These are phyloP conservation scores for Aspergillus aculeatinus DNA, from an alignment of 2,329 filamentous ascomycete species.

Conservation along the genomic window DNA sequence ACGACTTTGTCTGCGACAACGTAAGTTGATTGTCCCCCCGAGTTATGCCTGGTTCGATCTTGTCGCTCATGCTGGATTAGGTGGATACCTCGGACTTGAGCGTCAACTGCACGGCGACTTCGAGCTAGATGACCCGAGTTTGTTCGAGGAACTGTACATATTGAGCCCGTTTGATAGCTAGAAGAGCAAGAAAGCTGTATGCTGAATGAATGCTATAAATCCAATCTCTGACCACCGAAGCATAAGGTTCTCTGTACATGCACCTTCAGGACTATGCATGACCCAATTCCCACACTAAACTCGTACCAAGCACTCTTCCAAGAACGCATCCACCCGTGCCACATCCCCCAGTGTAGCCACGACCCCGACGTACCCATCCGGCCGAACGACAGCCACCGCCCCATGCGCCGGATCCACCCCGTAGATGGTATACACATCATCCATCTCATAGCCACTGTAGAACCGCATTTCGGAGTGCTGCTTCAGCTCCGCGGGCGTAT, in stretches of 20 bases:
- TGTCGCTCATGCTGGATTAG: slow-evolving; percentile 13
- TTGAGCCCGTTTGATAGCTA: neutral
- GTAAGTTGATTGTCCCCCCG: slow-evolving; percentile 25
- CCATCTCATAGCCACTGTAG: slow-evolving; percentile 33
- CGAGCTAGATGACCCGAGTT: slow-evolving; percentile 6
- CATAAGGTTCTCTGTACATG: neutral
- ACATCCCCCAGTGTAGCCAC: slow-evolving; percentile 30
- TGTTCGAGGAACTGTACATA: neutral
- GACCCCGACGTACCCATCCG: slow-evolving; percentile 40
- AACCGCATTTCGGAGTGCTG: slow-evolving; percentile 37
- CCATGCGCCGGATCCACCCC: slow-evolving; percentile 34
- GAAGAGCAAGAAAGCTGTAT: neutral
- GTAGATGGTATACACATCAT: slow-evolving; percentile 38
- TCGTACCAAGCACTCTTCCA: slow-evolving; percentile 19
- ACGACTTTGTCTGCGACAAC: slow-evolving; percentile 48
- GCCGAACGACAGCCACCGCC: slow-evolving; percentile 37
- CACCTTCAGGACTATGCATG: neutral
- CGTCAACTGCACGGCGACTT: slow-evolving; percentile 33
- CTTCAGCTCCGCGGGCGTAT: slow-evolving; percentile 33
- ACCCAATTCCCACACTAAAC: neutral
- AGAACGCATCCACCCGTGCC: slow-evolving; percentile 25
- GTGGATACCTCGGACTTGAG: slow-evolving; percentile 36
- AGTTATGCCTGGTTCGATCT: neutral
- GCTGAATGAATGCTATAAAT: neutral
- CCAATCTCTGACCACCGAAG: no score